Evolutionary conservation across 768 basidiomycete genomes (phyloP), one percentile per base, ranked within the genome.

Genomic region (Boletus rubropictus): DNA sequence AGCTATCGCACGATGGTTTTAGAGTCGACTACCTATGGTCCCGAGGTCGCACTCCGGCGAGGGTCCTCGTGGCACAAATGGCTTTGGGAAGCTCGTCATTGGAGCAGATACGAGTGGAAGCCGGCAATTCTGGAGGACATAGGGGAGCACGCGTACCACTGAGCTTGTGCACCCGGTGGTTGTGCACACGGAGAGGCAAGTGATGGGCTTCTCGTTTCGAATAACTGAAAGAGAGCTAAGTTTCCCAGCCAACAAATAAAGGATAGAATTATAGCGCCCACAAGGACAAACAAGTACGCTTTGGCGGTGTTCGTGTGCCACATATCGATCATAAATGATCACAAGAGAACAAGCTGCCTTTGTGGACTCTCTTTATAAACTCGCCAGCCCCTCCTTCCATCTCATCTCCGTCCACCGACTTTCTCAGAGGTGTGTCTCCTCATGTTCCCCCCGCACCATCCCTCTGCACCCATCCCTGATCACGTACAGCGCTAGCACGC

Each of bases 241-340:
- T 57, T 65, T 61, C 52, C 50, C 56, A 60, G 56, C 55, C 55
- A 46, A 61, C 61, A 56, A 69, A 68, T 52, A 61, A 65, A 60
- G 49, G 50, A 50, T 48, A 18, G 48, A 48, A 48, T 59, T 54
- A 32, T 32, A 44, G 68, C 69, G 57, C 70, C 72, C 70, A 72
- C 71, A 72, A 66, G 70, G 67, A 69, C 72, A 72, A 72, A 73
- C 72, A 72, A 72, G 46, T 43, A 62, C 57, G 61, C 63, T 66
- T 60, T 68, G 51, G 65, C 69, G 29, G 48, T 39, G 54, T 48
- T 39, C 18, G 39, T 40, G 44, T 46, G 54, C 50, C 55, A 62
- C 53, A 62, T 57, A 65, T 61, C 55, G 58, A 66, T 68, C 57
- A 48, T 44, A 35, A 60, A 67, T 68, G 64, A 57, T 60, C 41